These are phyloP conservation scores for Triticum urartu DNA, from an alignment of 176 grass and related monocot genomes.

Conservation along the genomic window DNA sequence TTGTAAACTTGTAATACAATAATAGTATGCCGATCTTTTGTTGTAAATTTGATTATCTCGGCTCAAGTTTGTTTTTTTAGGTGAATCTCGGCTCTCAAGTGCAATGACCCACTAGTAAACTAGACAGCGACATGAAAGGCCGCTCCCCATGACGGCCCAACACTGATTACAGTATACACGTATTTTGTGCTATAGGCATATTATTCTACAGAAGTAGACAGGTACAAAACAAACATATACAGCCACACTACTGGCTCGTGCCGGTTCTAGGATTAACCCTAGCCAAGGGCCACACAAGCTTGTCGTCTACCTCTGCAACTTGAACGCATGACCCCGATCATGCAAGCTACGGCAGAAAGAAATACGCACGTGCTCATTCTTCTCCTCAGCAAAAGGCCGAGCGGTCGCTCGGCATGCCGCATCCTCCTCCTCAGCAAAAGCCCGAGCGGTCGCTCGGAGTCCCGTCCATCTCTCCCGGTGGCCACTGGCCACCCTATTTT, in stretches of 20 bases:
- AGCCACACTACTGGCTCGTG: not conserved
- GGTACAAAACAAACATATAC: too few species aligned
- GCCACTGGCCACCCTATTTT: not conserved
- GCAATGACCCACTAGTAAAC: too few species aligned
- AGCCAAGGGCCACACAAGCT: not conserved
- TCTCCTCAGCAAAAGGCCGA: not conserved
- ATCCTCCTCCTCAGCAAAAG: not conserved
- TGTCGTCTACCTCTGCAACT: not conserved
- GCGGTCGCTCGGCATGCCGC: not conserved
- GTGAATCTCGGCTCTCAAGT: too few species aligned
- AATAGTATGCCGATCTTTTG: too few species aligned
- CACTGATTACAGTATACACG: not conserved
- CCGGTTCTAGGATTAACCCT: not conserved
- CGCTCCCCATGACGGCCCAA: not conserved
- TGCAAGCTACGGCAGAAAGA: not conserved
- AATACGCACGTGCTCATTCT: constrained; percentile 29
- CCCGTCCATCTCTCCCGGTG: not conserved
- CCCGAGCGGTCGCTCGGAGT: not conserved
- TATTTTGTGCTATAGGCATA: not conserved
- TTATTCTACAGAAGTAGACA: too few species aligned
- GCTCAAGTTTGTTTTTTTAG: too few species aligned
- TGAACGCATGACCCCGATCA: not conserved
- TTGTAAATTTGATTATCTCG: too few species aligned
- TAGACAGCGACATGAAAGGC: too few species aligned
- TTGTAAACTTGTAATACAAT: too few species aligned